A percentile compares a stretch with the other conserved stretches of the same genome.
Evolutionary conservation across 495 filamentous ascomycete species (phyloP).

Genomic region (Aspergillus asperescens): DNA sequence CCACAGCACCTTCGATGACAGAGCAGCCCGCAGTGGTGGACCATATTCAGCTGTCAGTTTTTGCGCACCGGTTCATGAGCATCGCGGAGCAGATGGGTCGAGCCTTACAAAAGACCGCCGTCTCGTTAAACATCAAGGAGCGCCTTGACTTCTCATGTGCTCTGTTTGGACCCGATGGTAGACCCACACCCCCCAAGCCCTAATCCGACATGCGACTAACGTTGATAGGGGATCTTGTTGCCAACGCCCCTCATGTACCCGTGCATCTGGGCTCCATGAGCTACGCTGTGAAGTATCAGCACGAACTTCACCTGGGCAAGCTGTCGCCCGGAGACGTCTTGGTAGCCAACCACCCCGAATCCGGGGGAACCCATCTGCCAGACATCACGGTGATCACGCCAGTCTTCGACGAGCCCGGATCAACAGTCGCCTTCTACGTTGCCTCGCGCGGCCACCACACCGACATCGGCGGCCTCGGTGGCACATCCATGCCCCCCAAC

Average conservation of each 20-base stretch:
- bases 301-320: slow-evolving; percentile 73
- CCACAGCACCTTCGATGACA: slow-evolving; percentile 51
- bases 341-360: slow-evolving; percentile 90
- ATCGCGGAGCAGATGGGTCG: slow-evolving; percentile 93
- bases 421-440: slow-evolving; percentile 82
- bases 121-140: slow-evolving; percentile 91
- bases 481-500: slow-evolving; percentile 92
- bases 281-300: slow-evolving; percentile 79
- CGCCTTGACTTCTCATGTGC: slow-evolving; percentile 88
- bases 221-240: slow-evolving; percentile 59
- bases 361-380: slow-evolving; percentile 78
- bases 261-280: slow-evolving; percentile 88
- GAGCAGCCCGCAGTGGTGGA: slow-evolving; percentile 45
- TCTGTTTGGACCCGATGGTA: slow-evolving; percentile 70
- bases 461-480: slow-evolving; percentile 91
- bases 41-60: slow-evolving; percentile 86
- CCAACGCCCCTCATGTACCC: slow-evolving; percentile 83
- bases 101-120: slow-evolving; percentile 84
- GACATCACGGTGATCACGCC: slow-evolving; percentile 88
- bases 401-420: slow-evolving; percentile 52
- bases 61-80: slow-evolving; percentile 89
- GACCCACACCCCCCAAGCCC: neutral
- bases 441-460: slow-evolving; percentile 71
- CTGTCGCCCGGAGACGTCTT: slow-evolving; percentile 86
- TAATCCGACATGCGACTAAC: neutral